Evolutionary conservation across 2,329 filamentous ascomycete genomes (phyloP), one percentile per base, ranked within the genome.

Genomic region (Cercospora sp.): DNA sequence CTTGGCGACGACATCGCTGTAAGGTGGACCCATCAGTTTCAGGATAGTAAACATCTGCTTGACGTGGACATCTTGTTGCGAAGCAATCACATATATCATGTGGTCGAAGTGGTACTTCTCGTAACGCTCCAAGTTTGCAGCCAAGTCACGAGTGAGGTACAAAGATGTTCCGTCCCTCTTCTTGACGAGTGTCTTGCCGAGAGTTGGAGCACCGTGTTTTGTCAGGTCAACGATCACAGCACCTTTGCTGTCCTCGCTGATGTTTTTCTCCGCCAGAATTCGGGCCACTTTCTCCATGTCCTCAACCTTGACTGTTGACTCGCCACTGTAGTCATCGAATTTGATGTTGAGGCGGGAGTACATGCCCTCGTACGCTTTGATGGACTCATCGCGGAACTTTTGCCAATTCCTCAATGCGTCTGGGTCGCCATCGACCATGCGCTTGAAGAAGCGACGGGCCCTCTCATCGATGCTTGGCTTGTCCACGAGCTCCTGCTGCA

Each of bases 101-200:
- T 87, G 87, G 78, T 90, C 88, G 73, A 89, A 89, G 73, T 87
- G 78, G 77, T 88, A 88, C 67, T 85, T 84, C 66, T 89, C 83
- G 66, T 85, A 82, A 76, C 89, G 86, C 79, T 91, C 88, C 21
- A 87, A 77, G 32, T 87, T 88, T 5, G 88, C 88, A 12, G 87
- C 90, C 51, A 92, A 87, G 76, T 92, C 90, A 73, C 90, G 86
- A 30, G 90, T 89, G 40, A 91, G 82, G 78, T 92, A 92, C 1
- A 89, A 84, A 10, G 87, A 87, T 1, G 88, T 90, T 40, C 90
- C 90, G 68, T 89, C 87, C 80, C 89, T 87, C 76, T 88, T 88
- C 71, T 90, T 84, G 58, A 92, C 82, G 40, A 91, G 85, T 0
- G 88, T 88, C 71, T 88, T 88, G 18, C 89, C 90, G 1, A 91